phyloP scores from a whole-genome alignment of 495 filamentous ascomycete genomes.

The Podospora didyma region DNA sequence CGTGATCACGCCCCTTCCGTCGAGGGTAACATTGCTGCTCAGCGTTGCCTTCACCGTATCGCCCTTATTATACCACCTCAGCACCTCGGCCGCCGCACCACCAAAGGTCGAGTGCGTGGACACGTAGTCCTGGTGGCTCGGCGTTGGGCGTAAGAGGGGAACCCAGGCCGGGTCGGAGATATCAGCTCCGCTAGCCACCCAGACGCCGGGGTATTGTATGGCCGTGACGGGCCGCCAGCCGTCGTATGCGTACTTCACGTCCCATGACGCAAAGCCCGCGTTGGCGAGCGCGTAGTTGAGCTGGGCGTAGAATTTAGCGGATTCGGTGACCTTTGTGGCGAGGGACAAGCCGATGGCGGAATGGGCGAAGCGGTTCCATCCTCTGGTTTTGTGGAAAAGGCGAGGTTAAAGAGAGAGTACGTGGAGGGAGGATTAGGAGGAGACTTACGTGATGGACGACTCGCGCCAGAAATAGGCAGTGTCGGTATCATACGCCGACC shows the following conservation, averaged over 20 bases:
- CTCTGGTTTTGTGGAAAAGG: neutral
- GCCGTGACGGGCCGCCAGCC: slow-evolving; percentile 33
- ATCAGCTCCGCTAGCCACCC: slow-evolving; percentile 16
- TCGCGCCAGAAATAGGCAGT: slow-evolving; percentile 33
- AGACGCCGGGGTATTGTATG: slow-evolving; percentile 23
- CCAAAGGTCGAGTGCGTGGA: slow-evolving; percentile 35
- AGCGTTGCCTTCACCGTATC: slow-evolving; percentile 18
- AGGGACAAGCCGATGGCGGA: slow-evolving; percentile 20
- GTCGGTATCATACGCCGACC: slow-evolving; percentile 24
- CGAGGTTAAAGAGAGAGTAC: neutral
- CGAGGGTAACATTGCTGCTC: slow-evolving; percentile 30
- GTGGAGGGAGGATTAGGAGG: neutral
- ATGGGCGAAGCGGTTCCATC: slow-evolving; percentile 34
- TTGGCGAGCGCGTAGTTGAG: slow-evolving; percentile 39
- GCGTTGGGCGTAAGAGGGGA: slow-evolving; percentile 31
- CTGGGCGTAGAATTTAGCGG: slow-evolving; percentile 33
- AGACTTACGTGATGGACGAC: slow-evolving; percentile 26
- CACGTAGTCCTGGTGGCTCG: slow-evolving; percentile 31
- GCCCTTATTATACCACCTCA: slow-evolving; percentile 22
- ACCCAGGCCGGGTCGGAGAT: slow-evolving; percentile 25
- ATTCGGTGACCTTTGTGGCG: slow-evolving; percentile 21
- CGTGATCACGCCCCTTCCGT: slow-evolving; percentile 27
- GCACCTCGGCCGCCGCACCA: slow-evolving; percentile 25
- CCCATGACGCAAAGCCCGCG: slow-evolving; percentile 30
- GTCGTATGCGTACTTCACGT: slow-evolving; percentile 27